Percentiles rank a stretch among this genome's conserved stretches.
phyloP scores from a whole-genome alignment of 768 basidiomycete genomes.

The Russula lepida region DNA sequence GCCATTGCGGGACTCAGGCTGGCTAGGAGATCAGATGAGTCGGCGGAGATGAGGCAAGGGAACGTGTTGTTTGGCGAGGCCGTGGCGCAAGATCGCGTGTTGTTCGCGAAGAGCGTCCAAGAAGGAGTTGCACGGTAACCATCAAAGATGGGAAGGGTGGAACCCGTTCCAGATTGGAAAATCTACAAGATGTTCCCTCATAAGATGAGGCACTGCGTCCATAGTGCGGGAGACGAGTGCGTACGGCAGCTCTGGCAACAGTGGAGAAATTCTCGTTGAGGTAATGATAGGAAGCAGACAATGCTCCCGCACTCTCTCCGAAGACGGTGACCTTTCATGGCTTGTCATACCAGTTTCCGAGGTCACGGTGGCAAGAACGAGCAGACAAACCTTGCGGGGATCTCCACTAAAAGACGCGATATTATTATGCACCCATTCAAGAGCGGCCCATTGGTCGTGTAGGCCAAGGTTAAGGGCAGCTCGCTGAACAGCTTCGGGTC shows the following conservation, averaged over 20 bases:
- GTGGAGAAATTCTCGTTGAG: slow-evolving; percentile 25
- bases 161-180: slow-evolving; percentile 35
- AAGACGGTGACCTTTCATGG: slow-evolving; percentile 29
- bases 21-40: slow-evolving; percentile 14
- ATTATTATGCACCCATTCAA: slow-evolving; percentile 27
- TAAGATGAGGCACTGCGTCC: background rate
- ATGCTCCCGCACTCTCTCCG: slow-evolving; percentile 36
- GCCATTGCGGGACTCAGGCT: slow-evolving; percentile 23
- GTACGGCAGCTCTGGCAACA: slow-evolving; percentile 23
- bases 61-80: slow-evolving; percentile 29
- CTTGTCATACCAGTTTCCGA: background rate
- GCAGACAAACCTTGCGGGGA: slow-evolving; percentile 15
- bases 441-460: slow-evolving; percentile 33
- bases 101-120: slow-evolving; percentile 35
- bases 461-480: slow-evolving; percentile 39
- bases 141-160: slow-evolving; percentile 27
- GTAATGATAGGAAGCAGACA: slow-evolving; percentile 27
- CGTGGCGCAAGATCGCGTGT: slow-evolving; percentile 30
- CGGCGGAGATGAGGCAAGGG: slow-evolving; percentile 26
- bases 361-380: background rate
- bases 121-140: slow-evolving; percentile 28
- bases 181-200: slow-evolving; percentile 28
- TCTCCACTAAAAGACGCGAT: slow-evolving; percentile 29
- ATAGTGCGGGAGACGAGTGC: background rate
- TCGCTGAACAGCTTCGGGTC: slow-evolving; percentile 33